Base-by-base conservation (phyloP, 2,329 filamentous ascomycete species). In the Aspergillus persii region DNA sequence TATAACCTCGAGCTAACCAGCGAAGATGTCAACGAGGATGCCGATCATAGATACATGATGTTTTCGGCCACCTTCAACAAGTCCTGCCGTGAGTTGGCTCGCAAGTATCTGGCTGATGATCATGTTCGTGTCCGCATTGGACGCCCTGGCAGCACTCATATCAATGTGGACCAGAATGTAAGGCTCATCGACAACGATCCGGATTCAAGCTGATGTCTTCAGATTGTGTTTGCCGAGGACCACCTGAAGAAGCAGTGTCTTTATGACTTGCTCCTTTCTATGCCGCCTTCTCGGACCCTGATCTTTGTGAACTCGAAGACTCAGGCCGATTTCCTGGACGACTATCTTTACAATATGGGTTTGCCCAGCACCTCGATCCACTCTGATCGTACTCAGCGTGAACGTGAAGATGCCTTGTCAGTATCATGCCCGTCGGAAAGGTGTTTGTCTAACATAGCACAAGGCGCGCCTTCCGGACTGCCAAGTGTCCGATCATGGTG, bases 31-130 rank as follows among this genome's bases (percentile, higher is more conserved):
- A 96, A 96, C 61, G 86, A 90, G 58, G 92, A 89, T 68, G 84
- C 81, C 6, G 86, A 89, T 59, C 86, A 88, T 65, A 79, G 80
- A 7, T 88, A 85, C 74, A 83, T 96, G 76, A 89, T 99, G 79
- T 98, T 98, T 74, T 96, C 92, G 0, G 95, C 95, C 0, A 98
- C 95, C 0, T 98, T 99, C 76, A 91, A 93, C 46, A 92, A 90
- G 78, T 80, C 79, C 0, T 86, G 91, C 63, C 91, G 92, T 31
- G 82, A 89, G 27, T 78, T 98, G 12, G 94, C 93, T 9, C 87
- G 86, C 59, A 82, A 89, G 30, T 90, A 93, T 69, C 85, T 99
- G 58, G 81, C 88, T 0, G 80, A 85, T 9, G 86, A 91, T 47
- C 87, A 92, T 68, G 82, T 96, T 53, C 90, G 90, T 26, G 87